Evolutionary conservation across 2,329 filamentous ascomycete genomes (phyloP).

Genomic region (Diaporthe sp.): DNA sequence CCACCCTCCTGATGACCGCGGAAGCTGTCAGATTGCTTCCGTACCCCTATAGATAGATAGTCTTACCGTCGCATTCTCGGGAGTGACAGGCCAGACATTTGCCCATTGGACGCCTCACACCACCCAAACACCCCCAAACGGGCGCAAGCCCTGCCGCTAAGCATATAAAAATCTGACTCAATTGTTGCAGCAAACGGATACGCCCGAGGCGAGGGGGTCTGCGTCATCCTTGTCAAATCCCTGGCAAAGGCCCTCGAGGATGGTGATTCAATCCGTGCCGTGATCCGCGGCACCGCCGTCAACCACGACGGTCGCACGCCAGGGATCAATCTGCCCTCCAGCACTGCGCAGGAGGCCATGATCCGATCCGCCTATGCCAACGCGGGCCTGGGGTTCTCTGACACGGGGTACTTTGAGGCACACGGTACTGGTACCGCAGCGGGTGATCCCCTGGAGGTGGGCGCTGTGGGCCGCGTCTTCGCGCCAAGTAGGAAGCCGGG

Average conservation of each 20-base stretch:
- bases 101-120: slow-evolving; percentile 1
- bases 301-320: slow-evolving; percentile 62
- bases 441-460: slow-evolving; percentile 45
- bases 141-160: background rate
- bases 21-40: background rate
- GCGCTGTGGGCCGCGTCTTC: slow-evolving; percentile 18
- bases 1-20: background rate
- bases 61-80: background rate
- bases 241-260: slow-evolving; percentile 29
- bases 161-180: background rate
- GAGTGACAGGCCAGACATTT: background rate
- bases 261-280: slow-evolving; percentile 51
- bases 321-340: slow-evolving; percentile 55
- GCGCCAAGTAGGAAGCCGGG: slow-evolving; percentile 45
- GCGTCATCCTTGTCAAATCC: slow-evolving; percentile 55
- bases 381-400: slow-evolving; percentile 53
- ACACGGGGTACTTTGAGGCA: slow-evolving; percentile 55
- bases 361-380: slow-evolving; percentile 56
- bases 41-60: background rate
- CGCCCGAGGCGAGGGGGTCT: slow-evolving; percentile 63
- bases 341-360: slow-evolving; percentile 54
- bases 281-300: slow-evolving; percentile 55
- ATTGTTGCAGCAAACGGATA: slow-evolving; percentile 59
- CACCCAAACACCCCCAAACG: background rate
- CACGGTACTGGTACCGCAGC: slow-evolving; percentile 55